Conservation (phyloP, 495 filamentous ascomycete genomes). For the Aspergillus incahuasiensis region DNA sequence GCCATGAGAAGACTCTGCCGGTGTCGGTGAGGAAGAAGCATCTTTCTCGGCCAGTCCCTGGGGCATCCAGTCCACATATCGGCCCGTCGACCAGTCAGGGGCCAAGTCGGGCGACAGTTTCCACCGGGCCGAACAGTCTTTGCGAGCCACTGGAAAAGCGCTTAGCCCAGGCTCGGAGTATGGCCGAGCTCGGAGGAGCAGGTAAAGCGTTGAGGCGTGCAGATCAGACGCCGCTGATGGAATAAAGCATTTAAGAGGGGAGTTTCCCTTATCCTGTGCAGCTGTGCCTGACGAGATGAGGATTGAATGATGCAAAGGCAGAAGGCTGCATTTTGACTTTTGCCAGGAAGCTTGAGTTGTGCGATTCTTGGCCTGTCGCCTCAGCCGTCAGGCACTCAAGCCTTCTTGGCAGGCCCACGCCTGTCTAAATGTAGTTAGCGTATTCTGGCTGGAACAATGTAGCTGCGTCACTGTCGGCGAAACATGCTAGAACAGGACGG, state of each 20-base stretch:
- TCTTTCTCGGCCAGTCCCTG: no score
- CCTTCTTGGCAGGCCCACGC: no score
- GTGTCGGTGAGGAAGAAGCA: background rate
- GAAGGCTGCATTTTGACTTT: no score
- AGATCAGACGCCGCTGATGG: background rate
- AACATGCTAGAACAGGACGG: no score
- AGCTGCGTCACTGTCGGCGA: no score
- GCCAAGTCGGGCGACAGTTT: constrained; percentile 16
- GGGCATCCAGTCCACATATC: background rate
- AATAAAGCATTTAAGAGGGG: background rate
- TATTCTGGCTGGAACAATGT: no score
- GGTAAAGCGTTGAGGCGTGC: background rate
- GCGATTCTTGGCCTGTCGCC: no score
- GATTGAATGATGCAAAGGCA: no score
- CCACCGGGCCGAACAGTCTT: background rate
- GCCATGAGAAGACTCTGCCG: background rate
- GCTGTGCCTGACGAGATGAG: background rate
- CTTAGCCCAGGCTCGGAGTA: background rate
- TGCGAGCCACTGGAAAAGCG: background rate
- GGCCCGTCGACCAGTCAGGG: constrained; percentile 25
- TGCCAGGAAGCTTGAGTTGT: no score
- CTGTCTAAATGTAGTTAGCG: no score
- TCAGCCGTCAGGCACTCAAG: no score
- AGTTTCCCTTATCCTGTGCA: background rate
- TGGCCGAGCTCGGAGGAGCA: background rate